Percentiles rank a stretch among this genome's conserved stretches.
These are phyloP conservation scores for Inonotus obliquus DNA, from an alignment of 1,284 basidiomycete genomes.

Conservation along the genomic window DNA sequence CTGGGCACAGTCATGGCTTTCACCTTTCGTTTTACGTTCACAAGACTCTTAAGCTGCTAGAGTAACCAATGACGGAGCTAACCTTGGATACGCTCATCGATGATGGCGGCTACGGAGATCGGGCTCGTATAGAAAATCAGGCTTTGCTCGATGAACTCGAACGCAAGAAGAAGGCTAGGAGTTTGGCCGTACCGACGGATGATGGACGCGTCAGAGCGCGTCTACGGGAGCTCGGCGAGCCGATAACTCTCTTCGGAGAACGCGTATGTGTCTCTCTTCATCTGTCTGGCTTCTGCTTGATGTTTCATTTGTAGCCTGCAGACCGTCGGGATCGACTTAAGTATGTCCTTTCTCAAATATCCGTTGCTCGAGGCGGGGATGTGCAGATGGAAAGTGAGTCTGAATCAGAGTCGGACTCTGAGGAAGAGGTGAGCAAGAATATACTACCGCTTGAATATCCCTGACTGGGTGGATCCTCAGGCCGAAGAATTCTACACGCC, in stretches of 20 bases:
- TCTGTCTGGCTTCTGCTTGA: constrained; percentile 18
- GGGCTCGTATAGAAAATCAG: constrained; percentile 73
- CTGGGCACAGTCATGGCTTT: constrained; percentile 7
- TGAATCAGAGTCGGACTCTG: constrained; percentile 49
- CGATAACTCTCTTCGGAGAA: constrained; percentile 97
- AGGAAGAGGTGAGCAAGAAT: constrained; percentile 66
- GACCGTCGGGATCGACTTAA: constrained; percentile 92
- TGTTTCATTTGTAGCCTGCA: constrained; percentile 50
- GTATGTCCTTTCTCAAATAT: constrained; percentile 86
- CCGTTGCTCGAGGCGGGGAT: constrained; percentile 73
- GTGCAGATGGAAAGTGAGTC: constrained; percentile 67
- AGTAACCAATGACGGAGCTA: constrained; percentile 55
- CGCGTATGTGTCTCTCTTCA: constrained; percentile 56
- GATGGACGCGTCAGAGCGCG: constrained; percentile 88
- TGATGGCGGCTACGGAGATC: constrained; percentile 66
- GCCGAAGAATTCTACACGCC: constrained; percentile 97
- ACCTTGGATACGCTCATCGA: constrained; percentile 70
- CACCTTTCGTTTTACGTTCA: too few relatives aligned
- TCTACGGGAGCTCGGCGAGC: constrained; percentile 90
- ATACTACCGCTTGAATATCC: neutral
- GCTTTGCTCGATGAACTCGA: constrained; percentile 89
- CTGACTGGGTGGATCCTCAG: constrained; percentile 29
- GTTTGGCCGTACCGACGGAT: constrained; percentile 94
- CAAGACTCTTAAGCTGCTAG: neutral
- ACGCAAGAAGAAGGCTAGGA: constrained; percentile 90